Base-by-base conservation (phyloP, 495 filamentous ascomycete species). In the Rhypophila decipiens region DNA sequence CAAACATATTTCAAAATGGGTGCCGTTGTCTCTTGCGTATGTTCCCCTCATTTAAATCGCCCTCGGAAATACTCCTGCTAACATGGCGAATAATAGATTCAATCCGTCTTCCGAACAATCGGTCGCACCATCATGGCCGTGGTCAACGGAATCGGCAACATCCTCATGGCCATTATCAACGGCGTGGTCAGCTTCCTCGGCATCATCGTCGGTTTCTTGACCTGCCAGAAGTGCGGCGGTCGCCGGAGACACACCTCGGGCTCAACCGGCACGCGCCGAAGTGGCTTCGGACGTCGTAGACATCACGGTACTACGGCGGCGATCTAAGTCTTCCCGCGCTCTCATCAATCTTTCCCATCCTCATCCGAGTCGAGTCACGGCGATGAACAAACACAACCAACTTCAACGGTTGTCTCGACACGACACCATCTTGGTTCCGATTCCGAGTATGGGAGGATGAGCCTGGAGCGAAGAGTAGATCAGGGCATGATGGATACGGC, bases 21-120 rank as follows among this genome's bases (percentile, higher is more conserved):
- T 72, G 90, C 87, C 71, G 87, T 96, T 65, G 78, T 94, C 50
- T 95, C 89, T 68, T 96, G 91, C 58, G 91, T 97, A 90, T 56
- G 89, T 84, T 47, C 21, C 39, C 44, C 35, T 46, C 17, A 24
- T 37, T 7, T 21, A 24, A 9, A 37, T 13, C 47, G 47, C 19
- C 20, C 5, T 13, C 29, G 33, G 15, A 24, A 39, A 35, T 39
- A 18, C 39, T 23, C 43, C 41, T 33, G 22, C 49, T 60, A 53
- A 64, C 57, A 19, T 4, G 12, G 15, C 23, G 8, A 23, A 19
- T 18, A 49, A 56, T 61, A 97, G 91, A 83, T 97, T 66, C 55
- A 78, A 63, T 70, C 73, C 66, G 68, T 93, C 71, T 82, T 93
- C 77, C 85, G 75, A 55, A 79, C 89, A 52, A 91, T 97, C 73